Evolutionary conservation across 208 protist genomes (phyloP).

Genomic region (Vickermania spadyakhi): DNA sequence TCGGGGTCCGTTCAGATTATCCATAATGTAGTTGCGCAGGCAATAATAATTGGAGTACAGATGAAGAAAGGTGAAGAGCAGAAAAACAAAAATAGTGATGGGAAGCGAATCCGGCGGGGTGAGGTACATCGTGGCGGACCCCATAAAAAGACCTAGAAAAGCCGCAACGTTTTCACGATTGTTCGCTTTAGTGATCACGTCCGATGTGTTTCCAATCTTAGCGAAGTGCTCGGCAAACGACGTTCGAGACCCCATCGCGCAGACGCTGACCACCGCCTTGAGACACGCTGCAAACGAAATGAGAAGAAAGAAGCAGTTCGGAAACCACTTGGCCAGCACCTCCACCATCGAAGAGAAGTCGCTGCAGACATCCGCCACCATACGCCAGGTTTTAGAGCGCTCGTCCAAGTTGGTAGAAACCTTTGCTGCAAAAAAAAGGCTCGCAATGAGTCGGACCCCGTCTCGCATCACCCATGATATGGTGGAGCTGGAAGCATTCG

Average conservation of each 20-base stretch:
- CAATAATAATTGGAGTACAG: constrained; percentile 27
- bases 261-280: constrained; percentile 36
- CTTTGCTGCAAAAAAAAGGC: constrained; percentile 32
- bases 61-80: constrained; percentile 21
- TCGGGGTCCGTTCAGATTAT: constrained; percentile 38
- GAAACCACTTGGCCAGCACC: constrained; percentile 21
- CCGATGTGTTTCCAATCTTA: constrained; percentile 33
- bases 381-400: constrained; percentile 47
- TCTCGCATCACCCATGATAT: constrained; percentile 48
- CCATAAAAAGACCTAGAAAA: constrained; percentile 32
- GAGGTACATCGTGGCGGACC: constrained; percentile 14
- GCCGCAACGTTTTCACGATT: constrained; percentile 35
- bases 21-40: constrained; percentile 19
- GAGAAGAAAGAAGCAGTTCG: constrained; percentile 13
- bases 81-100: constrained; percentile 19
- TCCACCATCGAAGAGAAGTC: constrained; percentile 37
- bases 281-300: constrained; percentile 18
- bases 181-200: constrained; percentile 36
- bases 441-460: constrained; percentile 31
- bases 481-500: constrained; percentile 31
- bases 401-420: constrained; percentile 25
- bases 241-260: constrained; percentile 21
- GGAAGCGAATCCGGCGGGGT: constrained; percentile 17
- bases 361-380: constrained; percentile 43
- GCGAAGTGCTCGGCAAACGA: constrained; percentile 55